Conservation (phyloP, 179 eudicot genomes). For the Camellia oleifera region DNA sequence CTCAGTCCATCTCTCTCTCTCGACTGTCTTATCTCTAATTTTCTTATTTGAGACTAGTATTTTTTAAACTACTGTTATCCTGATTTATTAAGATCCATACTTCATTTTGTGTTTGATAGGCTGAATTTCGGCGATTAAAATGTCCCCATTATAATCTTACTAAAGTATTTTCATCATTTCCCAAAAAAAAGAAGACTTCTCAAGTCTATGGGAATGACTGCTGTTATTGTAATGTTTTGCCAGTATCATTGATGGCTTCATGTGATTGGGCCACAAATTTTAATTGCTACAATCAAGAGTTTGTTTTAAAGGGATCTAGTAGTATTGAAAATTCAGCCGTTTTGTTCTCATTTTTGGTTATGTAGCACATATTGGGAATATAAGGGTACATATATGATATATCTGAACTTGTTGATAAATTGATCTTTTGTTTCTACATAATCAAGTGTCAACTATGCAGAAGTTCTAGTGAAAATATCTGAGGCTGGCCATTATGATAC, state of each 20-base stretch:
- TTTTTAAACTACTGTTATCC: not conserved
- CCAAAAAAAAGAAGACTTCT: not conserved
- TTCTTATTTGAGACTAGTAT: not conserved
- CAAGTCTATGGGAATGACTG: not conserved
- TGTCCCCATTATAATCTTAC: not conserved
- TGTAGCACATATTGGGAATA: not conserved
- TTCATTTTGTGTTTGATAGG: not conserved
- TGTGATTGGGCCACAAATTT: not conserved
- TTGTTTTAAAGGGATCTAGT: not conserved
- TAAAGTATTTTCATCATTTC: not conserved
- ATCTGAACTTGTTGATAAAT: not conserved
- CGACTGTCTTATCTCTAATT: not conserved
- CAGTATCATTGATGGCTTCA: not conserved
- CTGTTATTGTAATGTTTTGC: not conserved
- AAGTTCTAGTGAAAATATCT: not conserved
- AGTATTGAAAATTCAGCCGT: not conserved
- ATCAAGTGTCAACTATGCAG: not conserved
- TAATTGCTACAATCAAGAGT: not conserved
- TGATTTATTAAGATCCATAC: not conserved
- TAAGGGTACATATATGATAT: not conserved
- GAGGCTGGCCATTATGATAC: not conserved
- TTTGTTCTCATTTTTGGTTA: not conserved
- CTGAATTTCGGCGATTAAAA: too few relatives aligned
- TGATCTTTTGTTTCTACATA: not conserved
- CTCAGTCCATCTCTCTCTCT: not conserved